A percentile compares a stretch with the other conserved stretches of the same genome.
Evolutionary conservation across 257 asterid species (phyloP).

Genomic region (Plantago major): DNA sequence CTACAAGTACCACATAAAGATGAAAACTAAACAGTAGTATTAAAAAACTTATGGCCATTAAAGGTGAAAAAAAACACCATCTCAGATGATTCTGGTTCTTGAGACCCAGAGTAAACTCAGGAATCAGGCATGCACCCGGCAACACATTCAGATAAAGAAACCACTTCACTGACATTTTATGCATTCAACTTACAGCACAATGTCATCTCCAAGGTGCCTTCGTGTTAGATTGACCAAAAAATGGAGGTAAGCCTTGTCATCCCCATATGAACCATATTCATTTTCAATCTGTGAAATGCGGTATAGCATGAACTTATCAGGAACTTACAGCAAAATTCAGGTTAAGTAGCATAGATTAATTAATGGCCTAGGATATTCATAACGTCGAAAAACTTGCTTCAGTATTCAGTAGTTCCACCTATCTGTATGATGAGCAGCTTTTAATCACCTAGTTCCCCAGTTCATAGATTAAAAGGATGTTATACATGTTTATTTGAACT

Average conservation of each 20-base stretch:
- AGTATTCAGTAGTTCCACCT: background rate
- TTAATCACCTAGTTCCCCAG: constrained; percentile 5
- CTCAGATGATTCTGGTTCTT: background rate
- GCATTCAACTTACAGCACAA: constrained; percentile 54
- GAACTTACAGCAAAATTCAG: constrained; percentile 9
- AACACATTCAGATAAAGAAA: constrained; percentile 7
- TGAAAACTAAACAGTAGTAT: background rate
- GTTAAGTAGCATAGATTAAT: constrained; percentile 4
- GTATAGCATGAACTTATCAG: constrained; percentile 10
- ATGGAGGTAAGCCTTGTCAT: constrained; percentile 83
- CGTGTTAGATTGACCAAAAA: constrained; percentile 78
- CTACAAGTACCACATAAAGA: constrained; percentile 39
- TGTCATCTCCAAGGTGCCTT: constrained; percentile 67
- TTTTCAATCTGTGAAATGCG: constrained; percentile 72
- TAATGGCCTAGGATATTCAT: background rate
- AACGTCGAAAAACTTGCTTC: background rate
- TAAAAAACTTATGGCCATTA: background rate
- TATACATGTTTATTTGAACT: background rate
- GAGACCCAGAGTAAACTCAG: constrained; percentile 1
- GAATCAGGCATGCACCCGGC: constrained; percentile 8
- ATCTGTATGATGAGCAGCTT: background rate
- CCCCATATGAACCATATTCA: constrained; percentile 93
- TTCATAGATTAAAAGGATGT: background rate
- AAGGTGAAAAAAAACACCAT: constrained; percentile 13
- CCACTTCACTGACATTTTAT: constrained; percentile 8